phyloP scores from a whole-genome alignment of 2,329 filamentous ascomycete genomes.

The Cladosporium velox region DNA sequence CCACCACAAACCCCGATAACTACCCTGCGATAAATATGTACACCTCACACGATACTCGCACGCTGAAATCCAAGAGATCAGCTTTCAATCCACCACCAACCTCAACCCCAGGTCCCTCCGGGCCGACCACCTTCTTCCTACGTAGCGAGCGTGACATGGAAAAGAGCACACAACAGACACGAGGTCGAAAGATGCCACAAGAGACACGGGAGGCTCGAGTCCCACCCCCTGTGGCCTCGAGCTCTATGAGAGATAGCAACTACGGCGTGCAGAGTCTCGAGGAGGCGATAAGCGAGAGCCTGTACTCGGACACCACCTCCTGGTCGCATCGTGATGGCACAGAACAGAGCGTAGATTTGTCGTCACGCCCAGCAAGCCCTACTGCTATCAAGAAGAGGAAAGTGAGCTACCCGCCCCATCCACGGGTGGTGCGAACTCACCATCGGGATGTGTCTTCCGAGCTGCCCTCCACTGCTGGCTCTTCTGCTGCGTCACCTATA shows the following conservation, averaged over 20 bases:
- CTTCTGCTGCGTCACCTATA: constrained; percentile 28
- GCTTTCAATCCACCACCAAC: constrained; percentile 20
- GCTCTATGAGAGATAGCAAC: constrained; percentile 44
- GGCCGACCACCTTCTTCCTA: constrained; percentile 62
- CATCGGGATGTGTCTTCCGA: constrained; percentile 38
- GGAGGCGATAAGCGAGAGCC: constrained; percentile 52
- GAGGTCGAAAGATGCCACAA: constrained; percentile 31
- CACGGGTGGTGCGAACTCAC: constrained; percentile 34
- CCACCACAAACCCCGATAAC: not conserved
- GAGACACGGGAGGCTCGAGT: constrained; percentile 24
- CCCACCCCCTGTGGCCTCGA: constrained; percentile 14
- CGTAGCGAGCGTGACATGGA: constrained; percentile 56
- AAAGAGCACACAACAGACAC: constrained; percentile 23
- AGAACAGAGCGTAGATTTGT: constrained; percentile 21
- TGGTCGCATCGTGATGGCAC: constrained; percentile 21
- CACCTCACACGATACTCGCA: constrained; percentile 18
- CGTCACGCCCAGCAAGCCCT: constrained; percentile 2
- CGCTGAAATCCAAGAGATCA: constrained; percentile 28
- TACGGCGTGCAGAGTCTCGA: constrained; percentile 61
- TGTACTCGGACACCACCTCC: constrained; percentile 33
- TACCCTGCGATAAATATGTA: constrained; percentile 14
- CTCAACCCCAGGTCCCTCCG: constrained; percentile 37
- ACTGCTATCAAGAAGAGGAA: constrained; percentile 33
- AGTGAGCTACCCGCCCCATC: constrained; percentile 40
- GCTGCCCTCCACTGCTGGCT: constrained; percentile 23